Base-by-base conservation (phyloP, 169 alveolate species). In the Cryptosporidium viatorum region DNA sequence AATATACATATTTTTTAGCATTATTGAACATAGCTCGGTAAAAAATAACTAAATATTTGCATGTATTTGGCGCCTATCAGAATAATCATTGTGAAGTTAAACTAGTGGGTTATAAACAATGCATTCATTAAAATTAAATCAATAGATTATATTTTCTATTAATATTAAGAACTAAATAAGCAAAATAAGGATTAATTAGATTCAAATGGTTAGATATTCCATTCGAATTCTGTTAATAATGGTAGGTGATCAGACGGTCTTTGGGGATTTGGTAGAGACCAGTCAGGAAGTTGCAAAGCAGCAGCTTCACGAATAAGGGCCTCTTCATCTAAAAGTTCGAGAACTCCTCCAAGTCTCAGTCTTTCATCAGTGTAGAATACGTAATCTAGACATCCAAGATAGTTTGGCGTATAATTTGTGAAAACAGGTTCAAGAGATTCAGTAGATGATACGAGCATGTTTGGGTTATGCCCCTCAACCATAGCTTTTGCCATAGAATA, bases 221-320 rank as follows among this genome's bases (percentile, higher is more conserved):
- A 93, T 55, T 93, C 96, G 69, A 93, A 93, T 68, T 92, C 86
- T n/a, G 94, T 91, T 18, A 94, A 67, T 50, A 94, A 74, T n/a
- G 95, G 96, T 16, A 94, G 69, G 69, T 94, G 95, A 58, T 94
- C 95, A 12, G 95, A 94, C 12, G 96, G 94, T 52, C 95, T 85
- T 33, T 91, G 91, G 35, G 96, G 96, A 18, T 91, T 91, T 21
- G 96, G 96, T 29, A 93, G 84, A 12, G 95, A 94, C 86, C 93
- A 86, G 37, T 85, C 86, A 5, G 93, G 91, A 1, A 92, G 93
- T 69, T 92, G 96, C 85, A 92, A 91, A 18, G 92, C 71, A 33
- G 92, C 94, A 1, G 96, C 95, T 70, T 93, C 96, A 60, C 93
- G 92, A 80, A 91, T 85, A 23, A 92, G 70, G 29, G 87, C 93